These are phyloP conservation scores for Chlorella sp. DNA, from an alignment of 139 green algal genomes.

Conservation along the genomic window DNA sequence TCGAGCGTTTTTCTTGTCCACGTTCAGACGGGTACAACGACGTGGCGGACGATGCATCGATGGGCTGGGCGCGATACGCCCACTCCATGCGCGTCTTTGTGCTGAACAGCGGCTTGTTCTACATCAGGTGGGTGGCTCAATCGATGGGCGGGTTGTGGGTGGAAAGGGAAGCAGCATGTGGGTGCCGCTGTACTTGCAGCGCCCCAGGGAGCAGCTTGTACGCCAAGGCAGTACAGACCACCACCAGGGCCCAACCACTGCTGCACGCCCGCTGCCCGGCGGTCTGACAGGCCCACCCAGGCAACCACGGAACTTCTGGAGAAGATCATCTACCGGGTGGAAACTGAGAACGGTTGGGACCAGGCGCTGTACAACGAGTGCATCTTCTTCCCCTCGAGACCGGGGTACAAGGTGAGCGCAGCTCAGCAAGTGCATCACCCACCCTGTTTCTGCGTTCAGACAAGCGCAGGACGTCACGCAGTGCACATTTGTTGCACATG, in stretches of 20 bases:
- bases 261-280: no score
- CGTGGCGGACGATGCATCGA: conserved; percentile 72
- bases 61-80: conserved; percentile 82
- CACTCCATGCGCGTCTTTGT: conserved; percentile 87
- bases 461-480: no score
- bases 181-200: no score
- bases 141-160: no score
- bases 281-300: conserved; percentile 42
- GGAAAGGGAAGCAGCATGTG: no score
- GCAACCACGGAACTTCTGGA: conserved; percentile 68
- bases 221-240: no score
- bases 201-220: no score
- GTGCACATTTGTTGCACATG: no score
- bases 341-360: conserved; percentile 69
- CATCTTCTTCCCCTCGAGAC: conserved; percentile 67
- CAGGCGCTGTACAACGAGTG: conserved; percentile 77
- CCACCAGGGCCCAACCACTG: no score
- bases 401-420: conserved; percentile 52
- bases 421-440: no score
- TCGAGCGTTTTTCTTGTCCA: no score
- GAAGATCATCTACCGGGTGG: conserved; percentile 59
- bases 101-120: conserved; percentile 83
- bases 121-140: conserved; percentile 45
- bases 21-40: conserved; percentile 54
- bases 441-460: no score